Evolutionary conservation across 768 basidiomycete species (phyloP).

Genomic region (Hericium alpestre): DNA sequence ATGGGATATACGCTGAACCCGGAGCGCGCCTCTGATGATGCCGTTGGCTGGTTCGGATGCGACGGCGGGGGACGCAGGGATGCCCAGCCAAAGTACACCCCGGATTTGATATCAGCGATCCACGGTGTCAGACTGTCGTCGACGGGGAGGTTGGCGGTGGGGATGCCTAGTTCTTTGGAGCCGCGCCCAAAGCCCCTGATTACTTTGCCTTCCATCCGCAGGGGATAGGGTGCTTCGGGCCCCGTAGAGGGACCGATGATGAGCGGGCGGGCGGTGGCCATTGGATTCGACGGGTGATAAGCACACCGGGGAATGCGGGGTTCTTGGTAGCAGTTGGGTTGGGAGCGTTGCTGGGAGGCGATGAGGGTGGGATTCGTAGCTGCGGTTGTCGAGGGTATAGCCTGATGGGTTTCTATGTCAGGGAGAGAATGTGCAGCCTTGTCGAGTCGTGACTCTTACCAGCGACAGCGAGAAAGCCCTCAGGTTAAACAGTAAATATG

Average conservation of each 20-base stretch:
- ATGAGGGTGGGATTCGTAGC: too few species aligned
- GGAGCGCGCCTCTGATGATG: background rate
- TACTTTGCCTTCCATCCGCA: slow-evolving; percentile 1
- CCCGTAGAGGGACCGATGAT: background rate
- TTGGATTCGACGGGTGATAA: background rate
- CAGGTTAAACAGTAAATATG: too few species aligned
- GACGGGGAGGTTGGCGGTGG: slow-evolving; percentile 20
- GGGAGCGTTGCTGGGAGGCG: too few species aligned
- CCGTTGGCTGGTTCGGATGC: background rate
- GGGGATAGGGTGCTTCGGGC: background rate
- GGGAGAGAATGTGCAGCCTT: too few species aligned
- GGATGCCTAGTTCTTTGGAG: slow-evolving; percentile 5
- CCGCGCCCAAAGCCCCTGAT: slow-evolving; percentile 4
- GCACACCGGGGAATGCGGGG: too few species aligned
- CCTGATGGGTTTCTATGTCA: too few species aligned
- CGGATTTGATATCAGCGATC: slow-evolving; percentile 17
- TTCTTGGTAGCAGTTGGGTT: too few species aligned
- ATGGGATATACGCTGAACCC: slow-evolving; percentile 20
- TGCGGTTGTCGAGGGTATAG: too few species aligned
- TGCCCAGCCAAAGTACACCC: slow-evolving; percentile 23
- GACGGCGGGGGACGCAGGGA: slow-evolving; percentile 1
- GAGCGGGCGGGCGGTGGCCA: background rate
- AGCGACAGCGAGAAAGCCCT: too few species aligned
- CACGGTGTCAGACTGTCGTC: slow-evolving; percentile 17
- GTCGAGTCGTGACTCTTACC: too few species aligned